Conservation (phyloP, 768 basidiomycete genomes). For the Baorangia bicolor region DNA sequence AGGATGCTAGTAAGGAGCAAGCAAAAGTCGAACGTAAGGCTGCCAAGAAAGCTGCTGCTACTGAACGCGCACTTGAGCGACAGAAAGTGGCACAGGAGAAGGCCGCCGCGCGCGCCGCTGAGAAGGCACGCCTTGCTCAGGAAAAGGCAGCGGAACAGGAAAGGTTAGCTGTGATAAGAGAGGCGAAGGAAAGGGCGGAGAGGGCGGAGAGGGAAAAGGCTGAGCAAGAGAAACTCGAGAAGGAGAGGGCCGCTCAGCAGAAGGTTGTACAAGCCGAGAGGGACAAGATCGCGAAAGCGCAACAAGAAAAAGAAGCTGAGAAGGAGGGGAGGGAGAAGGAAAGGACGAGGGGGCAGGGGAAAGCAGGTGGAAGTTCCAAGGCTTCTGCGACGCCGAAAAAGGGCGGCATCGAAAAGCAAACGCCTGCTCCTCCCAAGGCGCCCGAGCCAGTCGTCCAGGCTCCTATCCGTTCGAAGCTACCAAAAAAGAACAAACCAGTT, state of each 20-base stretch:
- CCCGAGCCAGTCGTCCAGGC: constrained; percentile 52
- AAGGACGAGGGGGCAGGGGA: constrained; percentile 27
- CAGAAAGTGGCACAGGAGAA: constrained; percentile 58
- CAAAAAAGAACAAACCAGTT: constrained; percentile 76
- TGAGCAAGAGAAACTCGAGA: constrained; percentile 42
- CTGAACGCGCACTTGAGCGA: constrained; percentile 61
- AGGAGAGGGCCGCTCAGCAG: constrained; percentile 33
- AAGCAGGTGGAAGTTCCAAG: constrained; percentile 27
- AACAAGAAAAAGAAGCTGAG: constrained; percentile 33
- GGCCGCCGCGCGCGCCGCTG: constrained; percentile 47
- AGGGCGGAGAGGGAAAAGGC: constrained; percentile 35
- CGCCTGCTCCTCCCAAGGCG: constrained; percentile 14
- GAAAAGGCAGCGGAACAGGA: constrained; percentile 60
- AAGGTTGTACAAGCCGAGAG: constrained; percentile 37
- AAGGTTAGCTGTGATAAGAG: constrained; percentile 39
- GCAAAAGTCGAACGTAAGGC: constrained; percentile 63
- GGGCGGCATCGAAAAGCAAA: constrained; percentile 18
- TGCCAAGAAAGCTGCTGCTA: constrained; percentile 61
- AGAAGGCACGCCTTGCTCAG: constrained; percentile 51
- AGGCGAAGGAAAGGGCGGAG: constrained; percentile 39
- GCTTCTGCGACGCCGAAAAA: constrained; percentile 17
- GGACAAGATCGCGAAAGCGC: constrained; percentile 35
- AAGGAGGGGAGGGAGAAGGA: constrained; percentile 32
- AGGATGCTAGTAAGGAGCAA: constrained; percentile 42
- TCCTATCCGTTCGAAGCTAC: constrained; percentile 77